phyloP scores from a whole-genome alignment of 129 eudicot genomes.

The Smallanthus sonchifolius region DNA sequence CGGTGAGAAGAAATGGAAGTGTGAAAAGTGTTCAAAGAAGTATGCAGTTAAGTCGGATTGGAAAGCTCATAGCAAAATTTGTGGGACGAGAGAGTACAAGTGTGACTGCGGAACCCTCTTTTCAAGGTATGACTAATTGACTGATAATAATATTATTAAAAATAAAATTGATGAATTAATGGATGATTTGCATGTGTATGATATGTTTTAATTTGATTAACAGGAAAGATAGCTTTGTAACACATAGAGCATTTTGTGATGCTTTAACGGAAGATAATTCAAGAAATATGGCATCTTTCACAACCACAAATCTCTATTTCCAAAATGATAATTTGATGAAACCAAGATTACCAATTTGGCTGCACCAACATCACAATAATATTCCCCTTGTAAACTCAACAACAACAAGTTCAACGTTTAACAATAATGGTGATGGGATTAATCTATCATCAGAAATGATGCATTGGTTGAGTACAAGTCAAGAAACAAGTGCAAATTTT shows the following conservation, averaged over 20 bases:
- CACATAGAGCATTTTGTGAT: constrained; percentile 78
- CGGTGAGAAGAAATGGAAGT: constrained; percentile 71
- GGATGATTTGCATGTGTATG: background rate
- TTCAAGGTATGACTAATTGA: constrained; percentile 60
- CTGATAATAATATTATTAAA: too few relatives aligned
- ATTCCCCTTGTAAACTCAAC: constrained; percentile 10
- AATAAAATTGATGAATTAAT: background rate
- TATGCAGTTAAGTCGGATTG: constrained; percentile 81
- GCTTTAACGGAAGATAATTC: constrained; percentile 66
- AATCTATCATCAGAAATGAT: constrained; percentile 20
- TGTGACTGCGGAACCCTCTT: constrained; percentile 80
- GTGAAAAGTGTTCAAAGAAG: constrained; percentile 69
- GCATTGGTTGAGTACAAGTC: constrained; percentile 41
- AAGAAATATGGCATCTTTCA: constrained; percentile 39
- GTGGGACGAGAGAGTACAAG: constrained; percentile 68
- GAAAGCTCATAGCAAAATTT: constrained; percentile 79
- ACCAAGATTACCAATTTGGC: constrained; percentile 37
- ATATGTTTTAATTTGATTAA: background rate
- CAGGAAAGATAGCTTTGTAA: constrained; percentile 78
- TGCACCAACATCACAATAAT: constrained; percentile 29
- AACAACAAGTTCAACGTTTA: constrained; percentile 2
- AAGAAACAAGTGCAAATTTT: constrained; percentile 12
- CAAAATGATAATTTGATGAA: constrained; percentile 34
- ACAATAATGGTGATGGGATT: constrained; percentile 20
- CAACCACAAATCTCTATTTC: constrained; percentile 41